A percentile compares a stretch with the other conserved stretches of the same genome.
Evolutionary conservation across 352 stramenopile species (phyloP).

Genomic region (Ophiocytium majus): DNA sequence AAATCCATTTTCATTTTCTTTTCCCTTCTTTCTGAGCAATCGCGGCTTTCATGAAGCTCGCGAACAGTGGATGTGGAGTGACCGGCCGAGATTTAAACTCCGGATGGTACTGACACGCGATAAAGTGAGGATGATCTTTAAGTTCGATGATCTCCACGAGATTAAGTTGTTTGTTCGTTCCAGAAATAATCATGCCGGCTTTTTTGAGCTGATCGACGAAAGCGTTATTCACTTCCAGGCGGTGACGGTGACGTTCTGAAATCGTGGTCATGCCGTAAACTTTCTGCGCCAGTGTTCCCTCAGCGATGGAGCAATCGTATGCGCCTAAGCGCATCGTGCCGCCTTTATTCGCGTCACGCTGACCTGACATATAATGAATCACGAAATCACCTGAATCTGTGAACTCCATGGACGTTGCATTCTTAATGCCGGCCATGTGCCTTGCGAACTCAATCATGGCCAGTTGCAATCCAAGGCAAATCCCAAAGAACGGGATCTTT

Average conservation of each 20-base stretch:
- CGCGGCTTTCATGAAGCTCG: not conserved
- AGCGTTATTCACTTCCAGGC: constrained; percentile 6
- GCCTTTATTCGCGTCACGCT: constrained; percentile 92
- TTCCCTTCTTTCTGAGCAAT: not conserved
- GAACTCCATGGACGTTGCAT: constrained; percentile 48
- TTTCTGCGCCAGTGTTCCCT: not conserved
- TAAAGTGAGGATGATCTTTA: constrained; percentile 3
- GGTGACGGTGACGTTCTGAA: not conserved
- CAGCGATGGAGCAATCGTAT: constrained; percentile 13
- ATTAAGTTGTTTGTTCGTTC: not conserved
- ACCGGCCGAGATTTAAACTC: constrained; percentile 1
- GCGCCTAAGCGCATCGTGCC: constrained; percentile 95
- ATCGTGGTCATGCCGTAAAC: not conserved
- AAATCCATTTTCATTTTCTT: constrained; percentile 6
- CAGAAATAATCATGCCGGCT: not conserved
- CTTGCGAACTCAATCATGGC: constrained; percentile 61
- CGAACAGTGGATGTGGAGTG: not conserved
- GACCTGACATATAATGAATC: constrained; percentile 98
- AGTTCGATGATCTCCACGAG: constrained; percentile 12
- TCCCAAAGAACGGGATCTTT: constrained; percentile 79
- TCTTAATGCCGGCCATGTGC: constrained; percentile 20
- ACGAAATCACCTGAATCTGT: constrained; percentile 72
- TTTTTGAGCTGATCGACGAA: not conserved
- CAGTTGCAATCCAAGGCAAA: constrained; percentile 79
- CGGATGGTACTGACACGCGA: constrained; percentile 11